Percentiles rank a stretch among this genome's conserved stretches.
Evolutionary conservation across 2,329 filamentous ascomycete species (phyloP).

Genomic region (Penicillium sp.): DNA sequence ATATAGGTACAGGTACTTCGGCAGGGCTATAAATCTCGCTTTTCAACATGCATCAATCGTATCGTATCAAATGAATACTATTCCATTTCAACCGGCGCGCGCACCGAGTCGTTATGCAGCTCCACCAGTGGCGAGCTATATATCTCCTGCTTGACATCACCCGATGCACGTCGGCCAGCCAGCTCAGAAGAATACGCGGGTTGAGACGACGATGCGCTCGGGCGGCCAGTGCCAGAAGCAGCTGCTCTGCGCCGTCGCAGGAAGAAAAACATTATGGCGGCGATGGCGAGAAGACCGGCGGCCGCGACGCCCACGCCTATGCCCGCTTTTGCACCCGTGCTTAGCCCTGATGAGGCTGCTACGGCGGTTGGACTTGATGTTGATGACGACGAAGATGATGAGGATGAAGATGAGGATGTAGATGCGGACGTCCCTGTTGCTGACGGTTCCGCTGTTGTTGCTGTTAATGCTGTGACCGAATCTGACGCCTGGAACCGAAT

Average conservation of each 20-base stretch:
- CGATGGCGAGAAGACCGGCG: not conserved
- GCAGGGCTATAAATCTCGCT: too few relatives aligned
- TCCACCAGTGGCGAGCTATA: not conserved
- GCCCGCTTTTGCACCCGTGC: not conserved
- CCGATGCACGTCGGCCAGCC: not conserved
- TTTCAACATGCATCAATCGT: not conserved
- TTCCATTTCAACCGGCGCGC: not conserved
- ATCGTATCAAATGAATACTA: not conserved
- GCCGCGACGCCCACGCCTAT: not conserved
- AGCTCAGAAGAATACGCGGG: not conserved
- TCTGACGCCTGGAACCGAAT: conserved; percentile 4
- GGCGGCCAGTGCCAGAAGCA: not conserved
- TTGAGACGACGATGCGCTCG: not conserved
- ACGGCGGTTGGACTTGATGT: not conserved
- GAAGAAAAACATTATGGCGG: not conserved
- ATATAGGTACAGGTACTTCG: too few relatives aligned
- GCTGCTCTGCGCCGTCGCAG: not conserved
- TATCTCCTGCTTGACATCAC: not conserved
- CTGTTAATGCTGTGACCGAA: not conserved
- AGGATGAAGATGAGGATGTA: not conserved
- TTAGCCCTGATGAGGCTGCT: not conserved
- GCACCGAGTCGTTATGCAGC: not conserved
- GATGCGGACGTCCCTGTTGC: not conserved
- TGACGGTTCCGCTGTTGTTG: not conserved
- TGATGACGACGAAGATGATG: not conserved